Base-by-base conservation (phyloP, 169 alveolate species). In the Eimeria necatrix region DNA sequence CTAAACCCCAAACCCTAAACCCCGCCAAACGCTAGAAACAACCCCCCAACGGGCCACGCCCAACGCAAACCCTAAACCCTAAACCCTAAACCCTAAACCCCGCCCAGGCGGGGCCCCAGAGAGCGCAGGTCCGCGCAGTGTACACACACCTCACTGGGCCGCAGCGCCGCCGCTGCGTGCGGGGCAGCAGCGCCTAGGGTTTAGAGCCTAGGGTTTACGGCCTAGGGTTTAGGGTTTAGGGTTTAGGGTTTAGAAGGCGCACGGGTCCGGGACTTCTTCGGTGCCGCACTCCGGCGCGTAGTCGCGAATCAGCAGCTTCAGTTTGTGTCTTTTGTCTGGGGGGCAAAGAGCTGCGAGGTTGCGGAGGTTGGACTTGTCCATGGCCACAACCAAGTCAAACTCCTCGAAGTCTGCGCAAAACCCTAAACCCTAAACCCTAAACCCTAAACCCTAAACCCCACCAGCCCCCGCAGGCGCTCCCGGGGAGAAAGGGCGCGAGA, bases 221-320 rank as follows among this genome's bases (percentile, higher is more conserved):
- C 4, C 12, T 32, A 41, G 73, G 51, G 59, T n/a, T 22, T 71
- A 71, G 83, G 83, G 83, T 71, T 71, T 71, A 71, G 70, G 70
- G 60, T 56, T 81, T 51, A 53, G 74, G 53, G 53, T 51, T 56
- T 51, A 51, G 70, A n/a, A n/a, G 91, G 74, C 24, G 48, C 32
- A 84, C 91, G 91, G 91, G 78, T 84, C 91, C 9, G 91, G 91
- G 22, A 60, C 78, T 8, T 84, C 91, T 8, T 84, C 78, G 12
- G 16, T 12, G n/a, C 91, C 91, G 9, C 73, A 60, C 4, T n/a
- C 56, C 2, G 91, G 91, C 32, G 91, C 91, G 16, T 84, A 84
- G 59, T 84, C 91, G 5, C 91, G 20, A 22, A 84, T 6, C 2
- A 84, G 59, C 4, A 84, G 56, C 59, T 46, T 53, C 51, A 84